Evolutionary conservation across 2,329 filamentous ascomycete species (phyloP).

Genomic region (Colletotrichum eleusines): DNA sequence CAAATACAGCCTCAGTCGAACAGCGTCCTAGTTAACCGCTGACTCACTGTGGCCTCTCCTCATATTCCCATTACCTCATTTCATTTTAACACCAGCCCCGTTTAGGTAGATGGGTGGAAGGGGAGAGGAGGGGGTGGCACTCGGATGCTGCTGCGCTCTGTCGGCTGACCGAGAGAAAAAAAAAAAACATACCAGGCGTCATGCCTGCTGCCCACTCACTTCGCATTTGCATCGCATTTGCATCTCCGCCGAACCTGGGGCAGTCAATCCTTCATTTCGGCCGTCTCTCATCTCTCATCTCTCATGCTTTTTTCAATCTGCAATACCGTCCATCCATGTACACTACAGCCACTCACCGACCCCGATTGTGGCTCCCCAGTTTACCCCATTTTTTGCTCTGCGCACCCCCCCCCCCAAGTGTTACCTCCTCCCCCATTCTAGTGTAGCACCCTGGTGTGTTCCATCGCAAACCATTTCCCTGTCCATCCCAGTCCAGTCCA

Average conservation of each 20-base stretch:
- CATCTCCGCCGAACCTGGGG: not conserved
- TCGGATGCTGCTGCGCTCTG: not conserved
- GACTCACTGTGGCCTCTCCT: not conserved
- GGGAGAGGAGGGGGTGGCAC: not conserved
- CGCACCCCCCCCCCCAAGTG: slow-evolving; percentile 11
- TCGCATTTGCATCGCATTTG: not conserved
- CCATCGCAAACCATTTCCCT: slow-evolving; percentile 36
- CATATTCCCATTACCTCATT: not conserved
- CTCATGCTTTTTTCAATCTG: not conserved
- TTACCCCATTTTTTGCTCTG: slow-evolving; percentile 38
- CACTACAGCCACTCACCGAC: slow-evolving; percentile 2
- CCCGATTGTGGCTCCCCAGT: slow-evolving; percentile 18
- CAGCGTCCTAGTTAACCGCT: not conserved
- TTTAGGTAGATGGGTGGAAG: too few relatives aligned
- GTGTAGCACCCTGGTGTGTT: slow-evolving; percentile 35
- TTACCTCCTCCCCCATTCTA: slow-evolving; percentile 8
- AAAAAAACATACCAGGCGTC: slow-evolving; percentile 3
- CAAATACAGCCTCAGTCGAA: not conserved
- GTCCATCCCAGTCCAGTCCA: slow-evolving; percentile 12
- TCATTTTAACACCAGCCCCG: not conserved
- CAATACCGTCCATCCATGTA: not conserved
- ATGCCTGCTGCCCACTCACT: not conserved
- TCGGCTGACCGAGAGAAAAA: not conserved
- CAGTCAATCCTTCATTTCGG: not conserved
- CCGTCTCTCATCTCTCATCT: too few relatives aligned